Base-by-base conservation (phyloP, 495 filamentous ascomycete genomes). In the Trichoderma gamsii region DNA sequence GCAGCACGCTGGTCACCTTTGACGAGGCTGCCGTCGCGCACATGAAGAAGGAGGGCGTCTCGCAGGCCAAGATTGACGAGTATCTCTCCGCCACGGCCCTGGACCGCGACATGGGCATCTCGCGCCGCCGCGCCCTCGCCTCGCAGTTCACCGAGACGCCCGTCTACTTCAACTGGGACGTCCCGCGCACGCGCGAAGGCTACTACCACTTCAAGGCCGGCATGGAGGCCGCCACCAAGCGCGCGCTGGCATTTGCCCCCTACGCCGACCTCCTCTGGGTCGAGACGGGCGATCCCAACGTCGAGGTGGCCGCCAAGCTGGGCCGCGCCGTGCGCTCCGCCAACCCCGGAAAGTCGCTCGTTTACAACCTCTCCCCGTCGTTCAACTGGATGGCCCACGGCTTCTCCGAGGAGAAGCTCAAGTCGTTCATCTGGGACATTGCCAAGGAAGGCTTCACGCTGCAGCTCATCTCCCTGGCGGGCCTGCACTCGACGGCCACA, bases 371-470 rank as follows among this genome's bases (percentile, higher is more conserved):
- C 3, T 89, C 85, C 23, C 95, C 95, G 12, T 95, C 91, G 23
- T 99, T 99, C 86, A 98, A 99, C 82, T 99, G 95, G 95, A 92
- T 95, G 86, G 87, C 85, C 32, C 92, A 98, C 77, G 95, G 95
- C 32, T 99, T 98, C 78, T 86, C 87, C 15, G 86, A 91, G 66
- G 86, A 82, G 27, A 84, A 88, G 5, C 82, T 99, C 46, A 90
- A 89, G 78, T 90, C 86, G 8, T 99, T 99, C 74, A 88, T 98
- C 71, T 97, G 94, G 94, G 95, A 98, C 77, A 84, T 99, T 43
- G 95, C 92, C 7, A 87, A 90, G 78, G 89, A 97, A 71, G 96
- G 93, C 9, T 97, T 99, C 74, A 91, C 97, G 27, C 81, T 99
- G 61, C 95, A 99, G 83, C 82, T 99, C 16, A 90, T 99, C 71